A percentile compares a stretch with the other conserved stretches of the same genome.
Conservation (phyloP, 352 stramenopile genomes). For the Peronospora belbahrii region DNA sequence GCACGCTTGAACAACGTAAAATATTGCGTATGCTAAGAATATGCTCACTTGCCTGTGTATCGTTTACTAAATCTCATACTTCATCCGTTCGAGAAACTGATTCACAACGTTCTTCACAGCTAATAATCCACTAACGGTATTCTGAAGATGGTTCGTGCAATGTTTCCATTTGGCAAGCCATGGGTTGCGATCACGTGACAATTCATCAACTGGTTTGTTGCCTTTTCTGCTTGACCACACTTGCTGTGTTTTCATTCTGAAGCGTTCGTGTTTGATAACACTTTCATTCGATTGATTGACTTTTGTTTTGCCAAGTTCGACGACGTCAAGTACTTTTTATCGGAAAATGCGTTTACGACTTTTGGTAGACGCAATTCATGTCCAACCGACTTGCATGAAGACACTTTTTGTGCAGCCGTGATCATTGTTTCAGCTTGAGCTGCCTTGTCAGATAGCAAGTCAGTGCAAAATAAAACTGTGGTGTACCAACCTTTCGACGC, state of each 20-base stretch:
- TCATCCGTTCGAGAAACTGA: slow-evolving; percentile 15
- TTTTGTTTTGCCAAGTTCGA: too few species aligned
- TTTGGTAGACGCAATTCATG: slow-evolving; percentile 66
- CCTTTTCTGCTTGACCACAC: too few species aligned
- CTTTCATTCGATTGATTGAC: too few species aligned
- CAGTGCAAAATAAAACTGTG: too few species aligned
- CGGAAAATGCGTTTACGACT: slow-evolving; percentile 25
- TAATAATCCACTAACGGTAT: too few species aligned
- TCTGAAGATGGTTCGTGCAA: slow-evolving; percentile 27
- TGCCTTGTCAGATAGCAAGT: slow-evolving; percentile 30
- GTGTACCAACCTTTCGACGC: too few species aligned
- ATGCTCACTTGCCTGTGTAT: slow-evolving; percentile 22
- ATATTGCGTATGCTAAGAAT: too few species aligned
- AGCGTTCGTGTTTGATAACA: slow-evolving; percentile 37
- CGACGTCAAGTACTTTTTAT: too few species aligned
- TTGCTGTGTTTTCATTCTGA: too few species aligned
- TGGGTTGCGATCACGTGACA: slow-evolving; percentile 19
- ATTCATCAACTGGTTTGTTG: slow-evolving; percentile 21
- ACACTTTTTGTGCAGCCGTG: slow-evolving; percentile 4
- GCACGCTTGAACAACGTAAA: too few species aligned
- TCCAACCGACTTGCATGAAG: slow-evolving; percentile 41
- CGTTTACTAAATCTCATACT: slow-evolving; percentile 6
- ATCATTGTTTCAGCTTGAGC: slow-evolving; percentile 2
- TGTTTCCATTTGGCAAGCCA: slow-evolving; percentile 52
- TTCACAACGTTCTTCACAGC: slow-evolving; percentile 31